Conservation (phyloP, 1,284 basidiomycete species). For the Tremellales sp. region DNA sequence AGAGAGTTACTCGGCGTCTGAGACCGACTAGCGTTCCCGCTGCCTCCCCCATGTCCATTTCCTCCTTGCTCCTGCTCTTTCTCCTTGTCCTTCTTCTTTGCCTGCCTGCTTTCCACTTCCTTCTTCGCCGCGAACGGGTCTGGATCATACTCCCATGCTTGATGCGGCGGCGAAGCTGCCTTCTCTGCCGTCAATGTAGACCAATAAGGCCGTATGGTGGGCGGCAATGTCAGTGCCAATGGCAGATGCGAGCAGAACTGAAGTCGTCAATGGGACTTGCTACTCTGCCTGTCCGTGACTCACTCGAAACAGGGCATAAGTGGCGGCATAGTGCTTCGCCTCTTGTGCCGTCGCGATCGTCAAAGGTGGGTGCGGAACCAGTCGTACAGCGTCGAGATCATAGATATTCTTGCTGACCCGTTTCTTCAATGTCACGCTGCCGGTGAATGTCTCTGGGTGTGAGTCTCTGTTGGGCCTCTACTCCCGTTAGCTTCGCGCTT, state of each 20-base stretch:
- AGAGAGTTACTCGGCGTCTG: slow-evolving; percentile 19
- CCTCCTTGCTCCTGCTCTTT: slow-evolving; percentile 13
- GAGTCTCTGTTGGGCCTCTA: slow-evolving; percentile 53
- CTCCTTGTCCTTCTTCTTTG: slow-evolving; percentile 49
- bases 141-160: slow-evolving; percentile 77
- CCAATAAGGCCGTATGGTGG: slow-evolving; percentile 81
- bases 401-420: slow-evolving; percentile 65
- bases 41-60: slow-evolving; percentile 7
- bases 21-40: slow-evolving; percentile 6
- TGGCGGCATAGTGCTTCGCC: slow-evolving; percentile 82
- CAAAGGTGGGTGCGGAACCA: slow-evolving; percentile 68
- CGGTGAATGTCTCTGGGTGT: slow-evolving; percentile 57
- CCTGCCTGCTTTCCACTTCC: slow-evolving; percentile 63
- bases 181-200: slow-evolving; percentile 67
- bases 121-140: slow-evolving; percentile 77
- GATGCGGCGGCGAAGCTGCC: slow-evolving; percentile 62
- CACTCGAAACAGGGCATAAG: slow-evolving; percentile 80
- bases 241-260: slow-evolving; percentile 77
- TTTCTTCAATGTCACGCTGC: slow-evolving; percentile 58
- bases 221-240: slow-evolving; percentile 71
- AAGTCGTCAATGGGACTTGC: background rate
- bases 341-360: slow-evolving; percentile 61
- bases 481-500: slow-evolving; percentile 1
- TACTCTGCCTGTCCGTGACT: slow-evolving; percentile 42
- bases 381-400: slow-evolving; percentile 62